Evolutionary conservation across 2,329 filamentous ascomycete species (phyloP).

Genomic region (Trichophyton verrucosum): DNA sequence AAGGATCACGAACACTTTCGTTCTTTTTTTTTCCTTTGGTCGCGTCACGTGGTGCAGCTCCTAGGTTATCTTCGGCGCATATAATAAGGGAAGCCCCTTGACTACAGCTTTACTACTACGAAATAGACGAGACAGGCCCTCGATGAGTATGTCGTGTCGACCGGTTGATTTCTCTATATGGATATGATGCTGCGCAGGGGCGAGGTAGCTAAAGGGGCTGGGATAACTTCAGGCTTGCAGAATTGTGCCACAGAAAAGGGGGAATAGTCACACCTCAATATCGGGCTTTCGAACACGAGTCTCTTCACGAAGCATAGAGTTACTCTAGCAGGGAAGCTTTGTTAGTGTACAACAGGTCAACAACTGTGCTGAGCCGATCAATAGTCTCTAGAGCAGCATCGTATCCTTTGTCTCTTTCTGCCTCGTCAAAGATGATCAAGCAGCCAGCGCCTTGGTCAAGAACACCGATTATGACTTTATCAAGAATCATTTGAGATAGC

Average conservation of each 20-base stretch:
- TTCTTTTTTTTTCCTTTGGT: neutral
- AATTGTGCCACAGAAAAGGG: neutral
- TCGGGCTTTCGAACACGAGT: neutral
- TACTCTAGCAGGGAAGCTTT: slow-evolving; percentile 93
- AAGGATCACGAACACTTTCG: neutral
- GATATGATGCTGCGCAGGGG: neutral
- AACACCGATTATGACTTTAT: slow-evolving; percentile 97
- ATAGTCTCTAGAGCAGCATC: slow-evolving; percentile 90
- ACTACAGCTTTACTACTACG: too few relatives aligned
- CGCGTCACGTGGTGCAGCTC: neutral
- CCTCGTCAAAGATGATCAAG: slow-evolving; percentile 93
- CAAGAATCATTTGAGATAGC: slow-evolving; percentile 97
- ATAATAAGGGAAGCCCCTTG: neutral
- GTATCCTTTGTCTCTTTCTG: slow-evolving; percentile 82
- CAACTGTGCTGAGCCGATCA: slow-evolving; percentile 91
- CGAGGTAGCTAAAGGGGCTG: neutral
- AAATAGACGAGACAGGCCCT: neutral
- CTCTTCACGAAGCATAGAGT: slow-evolving; percentile 7
- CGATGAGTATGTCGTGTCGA: neutral
- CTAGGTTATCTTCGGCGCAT: neutral
- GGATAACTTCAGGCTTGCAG: neutral
- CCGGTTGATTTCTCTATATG: neutral
- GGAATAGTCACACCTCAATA: neutral
- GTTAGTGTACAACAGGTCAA: slow-evolving; percentile 95
- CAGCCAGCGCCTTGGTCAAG: slow-evolving; percentile 96